Percentiles rank a stretch among this genome's conserved stretches.
Evolutionary conservation across 306 rosid species (phyloP).

Genomic region (Glycyrrhiza uralensis): DNA sequence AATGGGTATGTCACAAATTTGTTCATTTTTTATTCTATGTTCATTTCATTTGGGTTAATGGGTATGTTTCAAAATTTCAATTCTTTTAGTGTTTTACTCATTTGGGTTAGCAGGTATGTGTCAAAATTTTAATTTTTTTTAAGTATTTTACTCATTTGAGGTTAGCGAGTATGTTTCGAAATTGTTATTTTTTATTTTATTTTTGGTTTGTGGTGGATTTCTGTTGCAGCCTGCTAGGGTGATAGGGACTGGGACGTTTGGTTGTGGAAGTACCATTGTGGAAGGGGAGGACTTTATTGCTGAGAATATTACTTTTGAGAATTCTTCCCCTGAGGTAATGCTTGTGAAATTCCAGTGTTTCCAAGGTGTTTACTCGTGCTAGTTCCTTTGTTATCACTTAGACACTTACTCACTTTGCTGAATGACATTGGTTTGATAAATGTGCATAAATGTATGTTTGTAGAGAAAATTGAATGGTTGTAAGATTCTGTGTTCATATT

Average conservation of each 20-base stretch:
- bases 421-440: neutral
- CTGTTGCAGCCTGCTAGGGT: conserved; percentile 59
- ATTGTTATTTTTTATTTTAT: neutral
- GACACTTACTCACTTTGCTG: neutral
- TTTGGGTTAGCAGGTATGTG: conserved; percentile 1
- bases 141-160: too few relatives aligned
- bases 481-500: neutral
- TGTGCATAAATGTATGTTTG: neutral
- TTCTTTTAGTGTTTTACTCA: neutral
- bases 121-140: too few relatives aligned
- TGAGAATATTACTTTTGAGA: conserved; percentile 88
- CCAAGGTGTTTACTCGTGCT: conserved; percentile 33
- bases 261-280: conserved; percentile 85
- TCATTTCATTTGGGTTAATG: conserved; percentile 11
- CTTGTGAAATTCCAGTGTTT: conserved; percentile 2
- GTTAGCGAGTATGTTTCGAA: too few relatives aligned
- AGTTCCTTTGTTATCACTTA: conserved; percentile 9
- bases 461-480: conserved; percentile 16
- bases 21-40: neutral
- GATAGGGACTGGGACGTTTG: conserved; percentile 96
- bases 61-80: neutral
- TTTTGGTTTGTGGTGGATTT: conserved; percentile 14
- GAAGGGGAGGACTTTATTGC: conserved; percentile 99
- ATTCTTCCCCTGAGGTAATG: conserved; percentile 78
- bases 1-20: neutral